phyloP scores from a whole-genome alignment of 441 rosid species.

The Erysimum cheiri region DNA sequence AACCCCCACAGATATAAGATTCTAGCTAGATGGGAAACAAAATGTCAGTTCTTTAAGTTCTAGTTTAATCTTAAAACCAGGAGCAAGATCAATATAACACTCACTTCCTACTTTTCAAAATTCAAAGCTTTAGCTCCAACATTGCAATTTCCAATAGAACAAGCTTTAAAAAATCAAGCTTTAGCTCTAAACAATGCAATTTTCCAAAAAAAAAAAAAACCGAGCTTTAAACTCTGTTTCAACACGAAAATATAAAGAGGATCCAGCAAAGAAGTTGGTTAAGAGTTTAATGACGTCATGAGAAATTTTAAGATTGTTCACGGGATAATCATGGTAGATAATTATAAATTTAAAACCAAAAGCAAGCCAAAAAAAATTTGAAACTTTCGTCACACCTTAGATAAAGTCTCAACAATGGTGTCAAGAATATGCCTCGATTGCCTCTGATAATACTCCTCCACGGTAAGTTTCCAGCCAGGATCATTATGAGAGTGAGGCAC shows the following conservation, averaged over 20 bases:
- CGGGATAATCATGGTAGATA: constrained; percentile 13
- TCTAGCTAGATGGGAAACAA: background rate
- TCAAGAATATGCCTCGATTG: constrained; percentile 86
- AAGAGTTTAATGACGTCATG: constrained; percentile 36
- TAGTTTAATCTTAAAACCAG: background rate
- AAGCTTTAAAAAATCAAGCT: background rate
- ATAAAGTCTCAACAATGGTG: constrained; percentile 80
- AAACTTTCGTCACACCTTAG: constrained; percentile 63
- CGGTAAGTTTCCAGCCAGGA: constrained; percentile 98
- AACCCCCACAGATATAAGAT: constrained; percentile 6
- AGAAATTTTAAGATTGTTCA: constrained; percentile 22
- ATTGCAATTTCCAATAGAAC: background rate
- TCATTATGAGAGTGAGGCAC: constrained; percentile 98
- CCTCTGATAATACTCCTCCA: constrained; percentile 88
- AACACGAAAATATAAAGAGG: constrained; percentile 1
- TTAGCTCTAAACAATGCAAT: background rate
- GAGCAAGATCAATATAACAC: constrained; percentile 3
- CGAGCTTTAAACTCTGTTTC: constrained; percentile 3
- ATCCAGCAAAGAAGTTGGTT: constrained; percentile 11
- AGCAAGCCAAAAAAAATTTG: background rate
- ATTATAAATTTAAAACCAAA: background rate
- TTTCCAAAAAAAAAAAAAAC: background rate
- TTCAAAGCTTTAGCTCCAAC: background rate
- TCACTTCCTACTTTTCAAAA: background rate
- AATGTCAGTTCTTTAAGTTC: background rate